Conservation (phyloP, 2,329 filamentous ascomycete species). For the Microsporum audouinii region DNA sequence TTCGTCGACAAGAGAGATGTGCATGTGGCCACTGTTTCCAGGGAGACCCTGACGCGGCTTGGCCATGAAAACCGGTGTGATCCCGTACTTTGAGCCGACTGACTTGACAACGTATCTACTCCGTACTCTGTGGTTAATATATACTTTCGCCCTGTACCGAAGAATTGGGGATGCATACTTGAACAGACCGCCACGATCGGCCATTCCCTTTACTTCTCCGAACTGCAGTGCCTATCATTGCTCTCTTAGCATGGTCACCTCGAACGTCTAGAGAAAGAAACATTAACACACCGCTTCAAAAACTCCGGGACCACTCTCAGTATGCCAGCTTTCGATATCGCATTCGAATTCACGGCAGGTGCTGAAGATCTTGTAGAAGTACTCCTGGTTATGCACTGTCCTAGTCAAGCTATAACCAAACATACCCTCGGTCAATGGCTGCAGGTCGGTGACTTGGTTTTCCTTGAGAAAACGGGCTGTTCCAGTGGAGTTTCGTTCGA, state of each 20-base stretch:
- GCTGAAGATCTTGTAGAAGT: constrained; percentile 80
- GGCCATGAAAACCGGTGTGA: constrained; percentile 97
- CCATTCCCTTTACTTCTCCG: constrained; percentile 76
- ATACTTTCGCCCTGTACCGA: constrained; percentile 7
- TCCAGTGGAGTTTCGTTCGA: constrained; percentile 52
- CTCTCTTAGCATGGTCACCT: constrained; percentile 2
- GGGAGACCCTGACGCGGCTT: constrained; percentile 85
- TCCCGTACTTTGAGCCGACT: constrained; percentile 72
- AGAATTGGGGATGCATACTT: constrained; percentile 44
- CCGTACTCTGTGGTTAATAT: not conserved
- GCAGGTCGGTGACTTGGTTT: constrained; percentile 62
- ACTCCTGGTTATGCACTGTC: constrained; percentile 80
- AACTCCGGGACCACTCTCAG: constrained; percentile 83
- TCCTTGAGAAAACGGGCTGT: constrained; percentile 63
- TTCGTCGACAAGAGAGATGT: constrained; percentile 74
- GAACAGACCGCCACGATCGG: constrained; percentile 82
- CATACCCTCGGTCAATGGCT: constrained; percentile 81
- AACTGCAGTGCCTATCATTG: constrained; percentile 62
- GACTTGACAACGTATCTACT: constrained; percentile 72
- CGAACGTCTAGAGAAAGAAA: not conserved
- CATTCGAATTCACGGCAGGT: constrained; percentile 66
- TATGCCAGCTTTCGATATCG: constrained; percentile 89
- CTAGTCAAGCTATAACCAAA: constrained; percentile 86
- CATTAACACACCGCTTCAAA: constrained; percentile 63
- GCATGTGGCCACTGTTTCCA: constrained; percentile 92